Conservation (phyloP, 1,284 basidiomycete species). For the Sanghuangporus baumii region DNA sequence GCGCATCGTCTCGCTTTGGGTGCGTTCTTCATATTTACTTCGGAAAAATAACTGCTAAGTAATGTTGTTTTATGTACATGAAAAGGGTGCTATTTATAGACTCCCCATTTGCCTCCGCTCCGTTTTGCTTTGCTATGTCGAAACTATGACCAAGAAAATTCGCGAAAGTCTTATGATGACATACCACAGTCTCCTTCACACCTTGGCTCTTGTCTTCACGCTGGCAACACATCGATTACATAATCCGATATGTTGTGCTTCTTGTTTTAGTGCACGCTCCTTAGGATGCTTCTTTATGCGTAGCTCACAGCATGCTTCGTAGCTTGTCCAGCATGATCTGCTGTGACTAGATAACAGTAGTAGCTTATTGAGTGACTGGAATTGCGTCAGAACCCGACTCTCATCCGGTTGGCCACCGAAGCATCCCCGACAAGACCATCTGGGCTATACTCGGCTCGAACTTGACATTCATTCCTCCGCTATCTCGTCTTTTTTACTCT, state of each 20-base stretch:
- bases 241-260: background rate
- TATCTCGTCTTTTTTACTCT: background rate
- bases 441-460: constrained; percentile 16
- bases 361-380: background rate
- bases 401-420: constrained; percentile 17
- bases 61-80: too few species aligned
- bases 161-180: too few species aligned
- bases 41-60: too few species aligned
- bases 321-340: background rate
- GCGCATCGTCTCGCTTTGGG: too few species aligned
- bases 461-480: background rate
- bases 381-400: constrained; percentile 7
- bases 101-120: too few species aligned
- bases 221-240: background rate
- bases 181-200: background rate
- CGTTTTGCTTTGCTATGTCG: too few species aligned
- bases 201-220: background rate
- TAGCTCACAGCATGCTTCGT: background rate
- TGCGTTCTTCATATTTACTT: too few species aligned
- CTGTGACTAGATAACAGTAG: background rate
- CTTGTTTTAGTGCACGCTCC: background rate
- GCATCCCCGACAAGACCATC: constrained; percentile 11
- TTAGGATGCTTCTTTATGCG: background rate
- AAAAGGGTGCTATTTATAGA: too few species aligned
- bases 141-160: too few species aligned